Percentiles rank a stretch among this genome's conserved stretches.
Evolutionary conservation across 2,329 filamentous ascomycete genomes (phyloP).

Genomic region (Fusarium anthophilum): DNA sequence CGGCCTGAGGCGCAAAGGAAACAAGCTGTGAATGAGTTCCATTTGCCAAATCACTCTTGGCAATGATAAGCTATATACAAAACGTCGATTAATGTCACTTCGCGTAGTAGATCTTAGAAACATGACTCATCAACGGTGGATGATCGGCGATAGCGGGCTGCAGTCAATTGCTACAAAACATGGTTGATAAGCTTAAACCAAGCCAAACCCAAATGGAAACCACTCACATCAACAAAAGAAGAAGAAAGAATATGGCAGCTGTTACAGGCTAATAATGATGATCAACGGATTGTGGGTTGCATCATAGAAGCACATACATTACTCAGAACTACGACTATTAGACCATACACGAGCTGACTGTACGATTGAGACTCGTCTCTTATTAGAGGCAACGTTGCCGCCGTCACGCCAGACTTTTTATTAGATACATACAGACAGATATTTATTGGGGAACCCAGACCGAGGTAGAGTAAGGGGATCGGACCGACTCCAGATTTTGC

Average conservation of each 20-base stretch:
- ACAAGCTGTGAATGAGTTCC: not conserved
- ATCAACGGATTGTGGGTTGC: not conserved
- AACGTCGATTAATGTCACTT: not conserved
- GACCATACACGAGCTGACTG: not conserved
- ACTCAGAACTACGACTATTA: not conserved
- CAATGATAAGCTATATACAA: not conserved
- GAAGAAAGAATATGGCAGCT: not conserved
- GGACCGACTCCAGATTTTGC: conserved; percentile 29
- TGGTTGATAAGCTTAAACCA: conserved; percentile 17
- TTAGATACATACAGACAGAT: not conserved
- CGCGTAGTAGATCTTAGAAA: not conserved
- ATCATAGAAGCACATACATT: not conserved
- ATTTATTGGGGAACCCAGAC: not conserved
- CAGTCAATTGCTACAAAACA: not conserved
- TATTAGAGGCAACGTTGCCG: not conserved
- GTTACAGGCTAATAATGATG: not conserved
- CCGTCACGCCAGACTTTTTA: not conserved
- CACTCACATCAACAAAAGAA: not conserved
- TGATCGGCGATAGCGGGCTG: not conserved
- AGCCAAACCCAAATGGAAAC: not conserved
- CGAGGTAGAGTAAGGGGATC: conserved; percentile 22
- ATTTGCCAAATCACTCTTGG: not conserved
- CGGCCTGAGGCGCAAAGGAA: not conserved
- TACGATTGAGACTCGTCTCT: not conserved
- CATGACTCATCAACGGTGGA: not conserved